Evolutionary conservation across 2,329 filamentous ascomycete genomes (phyloP).

Genomic region (Fusarium oxysporum): DNA sequence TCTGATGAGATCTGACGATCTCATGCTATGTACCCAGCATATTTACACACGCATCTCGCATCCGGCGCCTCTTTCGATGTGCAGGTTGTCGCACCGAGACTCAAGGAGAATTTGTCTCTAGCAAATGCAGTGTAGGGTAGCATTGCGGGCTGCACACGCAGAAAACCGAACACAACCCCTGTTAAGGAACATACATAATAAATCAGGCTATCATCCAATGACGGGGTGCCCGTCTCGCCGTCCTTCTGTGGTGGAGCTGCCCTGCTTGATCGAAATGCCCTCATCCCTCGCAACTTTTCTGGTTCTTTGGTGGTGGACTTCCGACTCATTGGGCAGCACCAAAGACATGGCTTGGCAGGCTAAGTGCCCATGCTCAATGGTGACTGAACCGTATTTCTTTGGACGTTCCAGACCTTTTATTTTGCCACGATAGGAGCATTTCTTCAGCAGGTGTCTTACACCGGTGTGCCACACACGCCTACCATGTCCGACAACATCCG

Average conservation of each 20-base stretch:
- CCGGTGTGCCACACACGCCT: slow-evolving; percentile 38
- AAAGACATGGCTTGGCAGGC: slow-evolving; percentile 9
- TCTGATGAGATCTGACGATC: neutral
- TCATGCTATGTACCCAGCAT: slow-evolving; percentile 17
- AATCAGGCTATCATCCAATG: slow-evolving; percentile 9
- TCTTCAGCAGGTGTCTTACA: slow-evolving; percentile 34
- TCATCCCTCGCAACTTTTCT: neutral
- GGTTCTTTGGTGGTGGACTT: neutral
- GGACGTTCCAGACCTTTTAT: slow-evolving; percentile 33
- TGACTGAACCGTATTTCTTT: slow-evolving; percentile 13
- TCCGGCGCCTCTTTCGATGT: slow-evolving; percentile 37
- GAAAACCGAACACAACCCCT: neutral
- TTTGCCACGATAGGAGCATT: slow-evolving; percentile 32
- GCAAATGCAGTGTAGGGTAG: slow-evolving; percentile 18
- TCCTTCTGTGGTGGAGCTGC: neutral
- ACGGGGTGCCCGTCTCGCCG: neutral
- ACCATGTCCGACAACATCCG: slow-evolving; percentile 37
- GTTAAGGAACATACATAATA: neutral
- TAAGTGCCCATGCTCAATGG: neutral
- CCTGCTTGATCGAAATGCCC: neutral
- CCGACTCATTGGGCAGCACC: neutral
- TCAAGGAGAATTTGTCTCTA: slow-evolving; percentile 27
- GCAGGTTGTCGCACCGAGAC: slow-evolving; percentile 13
- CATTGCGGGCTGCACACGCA: neutral
- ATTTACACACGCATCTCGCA: slow-evolving; percentile 29